Evolutionary conservation across 1,139 yeast genomes (phyloP).

Genomic region (Pichia sp.): DNA sequence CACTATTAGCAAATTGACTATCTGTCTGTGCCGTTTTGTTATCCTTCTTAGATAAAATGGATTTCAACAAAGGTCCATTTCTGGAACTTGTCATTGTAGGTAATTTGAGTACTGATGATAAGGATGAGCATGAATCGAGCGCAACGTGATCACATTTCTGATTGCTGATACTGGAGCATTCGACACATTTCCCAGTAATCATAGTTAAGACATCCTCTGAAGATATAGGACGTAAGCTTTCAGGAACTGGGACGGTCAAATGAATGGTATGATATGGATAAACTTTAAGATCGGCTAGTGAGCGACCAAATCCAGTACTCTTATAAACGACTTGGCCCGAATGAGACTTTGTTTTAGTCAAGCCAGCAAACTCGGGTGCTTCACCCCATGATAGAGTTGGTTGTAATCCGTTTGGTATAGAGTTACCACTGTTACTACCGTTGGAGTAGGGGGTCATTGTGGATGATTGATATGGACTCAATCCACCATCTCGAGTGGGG

Average conservation of each 20-base stretch:
- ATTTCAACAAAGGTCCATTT: conserved; percentile 1
- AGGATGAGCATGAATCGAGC: not conserved
- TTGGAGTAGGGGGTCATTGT: not conserved
- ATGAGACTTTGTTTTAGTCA: conserved; percentile 9
- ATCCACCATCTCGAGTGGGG: conserved; percentile 4
- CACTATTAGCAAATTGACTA: conserved; percentile 13
- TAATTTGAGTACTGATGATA: no score
- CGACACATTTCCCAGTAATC: conserved; percentile 10
- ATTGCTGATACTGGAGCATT: conserved; percentile 5
- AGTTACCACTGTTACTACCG: no score
- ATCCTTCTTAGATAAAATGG: conserved; percentile 10
- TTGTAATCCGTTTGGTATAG: conserved; percentile 1
- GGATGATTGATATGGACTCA: conserved; percentile 5
- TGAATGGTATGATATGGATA: conserved; percentile 20
- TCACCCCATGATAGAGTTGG: conserved; percentile 11
- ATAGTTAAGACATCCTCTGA: conserved; percentile 13
- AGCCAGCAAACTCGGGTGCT: conserved; percentile 7
- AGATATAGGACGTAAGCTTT: conserved; percentile 16
- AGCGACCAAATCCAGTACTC: not conserved
- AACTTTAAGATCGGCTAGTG: conserved; percentile 7
- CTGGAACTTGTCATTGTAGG: not conserved
- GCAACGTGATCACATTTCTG: conserved; percentile 4
- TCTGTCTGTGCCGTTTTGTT: conserved; percentile 4
- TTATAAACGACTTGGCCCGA: conserved; percentile 3
- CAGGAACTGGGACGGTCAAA: conserved; percentile 13